phyloP scores from a whole-genome alignment of 257 asterid genomes.

The Penstemon barbatus region DNA sequence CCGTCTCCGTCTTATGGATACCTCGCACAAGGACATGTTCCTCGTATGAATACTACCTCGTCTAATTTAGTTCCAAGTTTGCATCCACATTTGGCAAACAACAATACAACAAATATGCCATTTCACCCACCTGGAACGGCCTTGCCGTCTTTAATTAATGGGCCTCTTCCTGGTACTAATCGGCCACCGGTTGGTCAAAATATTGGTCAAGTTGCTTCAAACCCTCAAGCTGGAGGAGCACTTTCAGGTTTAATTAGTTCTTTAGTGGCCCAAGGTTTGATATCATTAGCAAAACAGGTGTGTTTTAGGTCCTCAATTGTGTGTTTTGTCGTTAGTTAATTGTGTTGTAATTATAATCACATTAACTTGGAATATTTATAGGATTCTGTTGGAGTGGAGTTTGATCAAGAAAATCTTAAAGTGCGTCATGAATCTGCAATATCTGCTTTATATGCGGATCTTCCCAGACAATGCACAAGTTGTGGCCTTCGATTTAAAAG shows the following conservation, averaged over 20 bases:
- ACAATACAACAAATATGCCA: slow-evolving; percentile 44
- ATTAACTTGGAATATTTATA: slow-evolving; percentile 30
- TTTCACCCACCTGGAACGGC: slow-evolving; percentile 45
- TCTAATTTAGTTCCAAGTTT: neutral
- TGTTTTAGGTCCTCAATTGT: slow-evolving; percentile 1
- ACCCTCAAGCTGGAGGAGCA: slow-evolving; percentile 45
- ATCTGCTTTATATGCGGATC: slow-evolving; percentile 69
- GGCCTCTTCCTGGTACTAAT: slow-evolving; percentile 41
- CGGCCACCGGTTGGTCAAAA: slow-evolving; percentile 48
- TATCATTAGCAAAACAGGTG: slow-evolving; percentile 76
- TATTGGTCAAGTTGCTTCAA: slow-evolving; percentile 46
- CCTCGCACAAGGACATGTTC: slow-evolving; percentile 45
- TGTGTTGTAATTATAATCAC: slow-evolving; percentile 21
- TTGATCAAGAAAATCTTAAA: slow-evolving; percentile 77
- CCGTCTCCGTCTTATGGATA: slow-evolving; percentile 52
- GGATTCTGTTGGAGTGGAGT: slow-evolving; percentile 76
- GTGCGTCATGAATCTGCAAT: slow-evolving; percentile 71
- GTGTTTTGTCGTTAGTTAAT: slow-evolving; percentile 8
- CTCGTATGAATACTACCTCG: neutral
- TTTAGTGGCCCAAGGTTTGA: slow-evolving; percentile 81
- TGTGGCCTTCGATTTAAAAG: slow-evolving; percentile 82
- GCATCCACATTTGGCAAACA: slow-evolving; percentile 48
- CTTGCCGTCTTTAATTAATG: slow-evolving; percentile 41
- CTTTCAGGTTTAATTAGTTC: slow-evolving; percentile 66
- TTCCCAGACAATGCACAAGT: slow-evolving; percentile 88